Evolutionary conservation across 2,329 filamentous ascomycete species (phyloP).

Genomic region (Pestalotiopsis sp.): DNA sequence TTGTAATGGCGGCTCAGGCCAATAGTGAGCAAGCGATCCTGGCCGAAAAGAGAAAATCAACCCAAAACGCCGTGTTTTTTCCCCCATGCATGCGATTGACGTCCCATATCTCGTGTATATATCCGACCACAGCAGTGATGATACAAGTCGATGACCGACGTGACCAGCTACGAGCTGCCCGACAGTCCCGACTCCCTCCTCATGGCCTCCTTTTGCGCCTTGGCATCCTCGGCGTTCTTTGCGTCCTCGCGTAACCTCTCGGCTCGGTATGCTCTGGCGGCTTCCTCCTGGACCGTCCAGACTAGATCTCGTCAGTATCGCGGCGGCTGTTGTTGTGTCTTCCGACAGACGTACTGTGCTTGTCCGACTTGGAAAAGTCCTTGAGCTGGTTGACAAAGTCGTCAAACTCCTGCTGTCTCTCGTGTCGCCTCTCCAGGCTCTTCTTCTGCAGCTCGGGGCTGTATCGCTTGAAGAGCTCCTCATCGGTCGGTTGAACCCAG

Average conservation of each 20-base stretch:
- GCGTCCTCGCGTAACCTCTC: conserved; percentile 34
- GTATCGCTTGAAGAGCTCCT: conserved; percentile 89
- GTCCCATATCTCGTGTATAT: neutral
- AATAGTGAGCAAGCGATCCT: neutral
- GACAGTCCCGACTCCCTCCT: conserved; percentile 33
- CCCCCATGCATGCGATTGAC: neutral
- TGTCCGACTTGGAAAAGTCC: conserved; percentile 86
- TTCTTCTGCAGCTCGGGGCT: conserved; percentile 92
- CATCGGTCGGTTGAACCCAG: conserved; percentile 80
- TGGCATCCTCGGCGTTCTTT: conserved; percentile 36
- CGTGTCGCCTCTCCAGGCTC: conserved; percentile 75
- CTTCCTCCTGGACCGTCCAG: conserved; percentile 45
- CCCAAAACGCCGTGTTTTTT: neutral
- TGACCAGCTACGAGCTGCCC: neutral
- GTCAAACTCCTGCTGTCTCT: conserved; percentile 83
- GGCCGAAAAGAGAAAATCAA: neutral
- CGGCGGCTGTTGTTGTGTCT: neutral
- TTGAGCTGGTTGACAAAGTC: conserved; percentile 83
- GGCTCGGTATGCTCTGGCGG: conserved; percentile 33
- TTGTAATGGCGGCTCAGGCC: too few relatives aligned
- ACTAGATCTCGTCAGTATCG: conserved; percentile 29
- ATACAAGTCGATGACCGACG: neutral
- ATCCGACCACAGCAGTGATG: neutral
- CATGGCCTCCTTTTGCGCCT: conserved; percentile 41
- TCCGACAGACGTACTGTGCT: conserved; percentile 65